A percentile compares a stretch with the other conserved stretches of the same genome.
Conservation (phyloP, 306 rosid genomes). For the Inga laurina region DNA sequence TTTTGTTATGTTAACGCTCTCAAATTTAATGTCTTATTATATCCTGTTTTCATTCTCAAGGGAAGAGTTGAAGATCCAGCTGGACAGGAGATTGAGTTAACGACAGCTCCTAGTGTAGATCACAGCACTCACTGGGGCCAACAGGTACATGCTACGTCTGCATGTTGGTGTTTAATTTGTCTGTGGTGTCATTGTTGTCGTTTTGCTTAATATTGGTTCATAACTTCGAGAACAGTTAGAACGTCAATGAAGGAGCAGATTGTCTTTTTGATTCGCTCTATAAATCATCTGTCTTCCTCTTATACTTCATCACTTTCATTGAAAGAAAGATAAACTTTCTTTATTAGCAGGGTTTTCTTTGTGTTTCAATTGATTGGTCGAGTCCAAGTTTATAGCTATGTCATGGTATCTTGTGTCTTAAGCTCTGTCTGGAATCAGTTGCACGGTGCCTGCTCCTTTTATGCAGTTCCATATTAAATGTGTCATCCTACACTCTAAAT, state of each 20-base stretch:
- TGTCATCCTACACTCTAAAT: constrained; percentile 1
- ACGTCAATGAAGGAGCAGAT: constrained; percentile 14
- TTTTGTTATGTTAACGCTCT: constrained; percentile 6
- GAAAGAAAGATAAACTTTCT: neutral
- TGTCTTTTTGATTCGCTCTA: neutral
- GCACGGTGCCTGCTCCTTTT: neutral
- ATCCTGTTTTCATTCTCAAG: constrained; percentile 46
- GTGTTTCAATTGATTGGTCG: constrained; percentile 16
- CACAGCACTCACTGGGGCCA: constrained; percentile 93
- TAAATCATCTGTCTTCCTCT: constrained; percentile 17
- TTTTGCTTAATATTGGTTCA: constrained; percentile 1
- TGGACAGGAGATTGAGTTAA: constrained; percentile 73
- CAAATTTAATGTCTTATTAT: constrained; percentile 13
- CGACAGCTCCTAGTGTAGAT: constrained; percentile 82
- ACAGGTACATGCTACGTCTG: constrained; percentile 61
- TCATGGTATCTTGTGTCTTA: neutral
- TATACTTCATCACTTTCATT: neutral
- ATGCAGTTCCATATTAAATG: constrained; percentile 22
- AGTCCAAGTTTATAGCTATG: neutral
- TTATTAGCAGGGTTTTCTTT: neutral
- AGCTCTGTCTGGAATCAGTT: constrained; percentile 1
- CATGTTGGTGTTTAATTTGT: constrained; percentile 14
- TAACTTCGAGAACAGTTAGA: constrained; percentile 14
- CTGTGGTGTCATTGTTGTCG: neutral
- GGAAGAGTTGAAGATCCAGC: constrained; percentile 92